A percentile compares a stretch with the other conserved stretches of the same genome.
phyloP scores from a whole-genome alignment of 306 rosid species.

The Vigna mungo region DNA sequence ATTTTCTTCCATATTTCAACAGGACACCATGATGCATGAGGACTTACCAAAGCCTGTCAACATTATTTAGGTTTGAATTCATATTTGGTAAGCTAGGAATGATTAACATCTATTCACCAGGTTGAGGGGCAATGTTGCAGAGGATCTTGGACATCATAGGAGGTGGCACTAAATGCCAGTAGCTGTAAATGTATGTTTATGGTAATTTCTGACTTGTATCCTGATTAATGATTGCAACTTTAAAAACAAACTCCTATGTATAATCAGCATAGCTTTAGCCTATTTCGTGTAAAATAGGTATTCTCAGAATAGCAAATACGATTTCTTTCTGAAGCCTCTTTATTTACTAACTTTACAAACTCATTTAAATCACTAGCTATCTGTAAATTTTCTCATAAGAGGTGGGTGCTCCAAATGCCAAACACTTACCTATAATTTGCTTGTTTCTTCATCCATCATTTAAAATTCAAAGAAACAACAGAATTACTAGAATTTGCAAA shows the following conservation, averaged over 20 bases:
- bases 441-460: constrained; percentile 8
- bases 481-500: constrained; percentile 26
- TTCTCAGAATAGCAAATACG: not conserved
- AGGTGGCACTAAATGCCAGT: no score
- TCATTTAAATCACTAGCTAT: constrained; percentile 8
- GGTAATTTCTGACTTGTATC: not conserved
- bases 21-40: not conserved
- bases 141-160: no score
- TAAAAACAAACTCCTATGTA: not conserved
- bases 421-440: constrained; percentile 48
- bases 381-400: not conserved
- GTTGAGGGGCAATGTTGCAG: not conserved
- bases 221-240: not conserved
- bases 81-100: not conserved
- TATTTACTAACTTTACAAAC: constrained; percentile 33
- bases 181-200: not conserved
- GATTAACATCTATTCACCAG: not conserved
- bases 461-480: constrained; percentile 1
- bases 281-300: not conserved
- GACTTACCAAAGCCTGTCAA: constrained; percentile 11
- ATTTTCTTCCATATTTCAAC: not conserved
- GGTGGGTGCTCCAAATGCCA: not conserved
- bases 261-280: not conserved
- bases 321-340: not conserved
- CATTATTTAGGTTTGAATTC: not conserved